A percentile compares a stretch with the other conserved stretches of the same genome.
phyloP scores from a whole-genome alignment of 2,329 filamentous ascomycete species.

The Fusarium xylarioides region DNA sequence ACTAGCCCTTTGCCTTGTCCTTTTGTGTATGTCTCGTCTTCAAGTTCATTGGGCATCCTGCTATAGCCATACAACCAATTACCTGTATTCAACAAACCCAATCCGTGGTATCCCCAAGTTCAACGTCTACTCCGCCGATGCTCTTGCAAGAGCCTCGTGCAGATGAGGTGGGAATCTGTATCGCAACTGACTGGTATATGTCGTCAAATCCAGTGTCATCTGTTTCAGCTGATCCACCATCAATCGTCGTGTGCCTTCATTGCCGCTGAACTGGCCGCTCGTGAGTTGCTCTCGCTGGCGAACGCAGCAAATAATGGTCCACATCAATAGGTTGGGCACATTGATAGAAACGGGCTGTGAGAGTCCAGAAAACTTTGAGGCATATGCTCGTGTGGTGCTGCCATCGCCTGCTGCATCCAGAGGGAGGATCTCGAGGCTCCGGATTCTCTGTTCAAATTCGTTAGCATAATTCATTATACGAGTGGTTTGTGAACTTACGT shows the following conservation, averaged over 20 bases:
- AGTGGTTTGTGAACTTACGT: constrained; percentile 56
- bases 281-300: constrained; percentile 77
- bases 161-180: constrained; percentile 89
- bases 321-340: constrained; percentile 90
- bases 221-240: constrained; percentile 78
- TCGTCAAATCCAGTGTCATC: constrained; percentile 89
- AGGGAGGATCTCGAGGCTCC: constrained; percentile 79
- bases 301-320: constrained; percentile 89
- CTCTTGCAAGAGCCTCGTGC: constrained; percentile 87
- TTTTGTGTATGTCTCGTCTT: constrained; percentile 5
- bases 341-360: constrained; percentile 86
- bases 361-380: constrained; percentile 81
- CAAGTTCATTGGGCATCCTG: neutral
- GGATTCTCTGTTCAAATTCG: constrained; percentile 69
- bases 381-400: constrained; percentile 78
- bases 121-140: constrained; percentile 68
- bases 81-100: constrained; percentile 23
- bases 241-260: constrained; percentile 69
- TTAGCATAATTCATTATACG: constrained; percentile 19
- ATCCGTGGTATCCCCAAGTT: neutral
- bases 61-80: constrained; percentile 13
- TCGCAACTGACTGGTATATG: constrained; percentile 90
- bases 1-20: constrained; percentile 6
- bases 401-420: constrained; percentile 79
- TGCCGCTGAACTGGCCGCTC: constrained; percentile 77